Evolutionary conservation across 2,329 filamentous ascomycete species (phyloP).

Genomic region (Aspergillus ruber): DNA sequence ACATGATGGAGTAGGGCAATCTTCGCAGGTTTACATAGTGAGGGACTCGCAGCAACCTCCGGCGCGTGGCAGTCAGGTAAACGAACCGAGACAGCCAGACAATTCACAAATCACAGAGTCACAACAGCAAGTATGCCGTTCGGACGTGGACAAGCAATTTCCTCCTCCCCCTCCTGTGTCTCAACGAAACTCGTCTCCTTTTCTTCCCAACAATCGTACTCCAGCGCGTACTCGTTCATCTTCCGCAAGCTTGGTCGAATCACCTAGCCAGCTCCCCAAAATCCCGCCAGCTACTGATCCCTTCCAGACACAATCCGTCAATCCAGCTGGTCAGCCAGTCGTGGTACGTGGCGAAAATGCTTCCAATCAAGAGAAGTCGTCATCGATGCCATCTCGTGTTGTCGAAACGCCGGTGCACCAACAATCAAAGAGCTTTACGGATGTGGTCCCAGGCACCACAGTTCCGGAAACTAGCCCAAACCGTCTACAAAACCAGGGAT

Average conservation of each 20-base stretch:
- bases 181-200: conserved; percentile 8
- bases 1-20: conserved; percentile 10
- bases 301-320: conserved; percentile 10
- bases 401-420: conserved; percentile 33
- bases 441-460: conserved; percentile 26
- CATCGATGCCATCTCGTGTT: conserved; percentile 35
- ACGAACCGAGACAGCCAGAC: conserved; percentile 2
- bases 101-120: not conserved
- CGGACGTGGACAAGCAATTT: conserved; percentile 12
- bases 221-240: conserved; percentile 5
- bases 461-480: conserved; percentile 35
- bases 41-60: conserved; percentile 34
- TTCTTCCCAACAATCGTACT: conserved; percentile 2
- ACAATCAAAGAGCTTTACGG: conserved; percentile 14
- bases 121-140: conserved; percentile 6
- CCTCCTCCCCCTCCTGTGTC: conserved; percentile 18
- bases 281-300: conserved; percentile 5
- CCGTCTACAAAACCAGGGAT: conserved; percentile 16
- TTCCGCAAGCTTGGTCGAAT: conserved; percentile 6
- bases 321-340: conserved; percentile 5
- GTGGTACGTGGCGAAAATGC: conserved; percentile 4
- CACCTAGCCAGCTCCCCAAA: conserved; percentile 4
- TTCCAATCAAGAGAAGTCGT: conserved; percentile 21
- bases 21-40: conserved; percentile 29
- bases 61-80: conserved; percentile 4